A percentile compares a stretch with the other conserved stretches of the same genome.
phyloP scores from a whole-genome alignment of 768 basidiomycete species.

The Butyriboletus loyo region DNA sequence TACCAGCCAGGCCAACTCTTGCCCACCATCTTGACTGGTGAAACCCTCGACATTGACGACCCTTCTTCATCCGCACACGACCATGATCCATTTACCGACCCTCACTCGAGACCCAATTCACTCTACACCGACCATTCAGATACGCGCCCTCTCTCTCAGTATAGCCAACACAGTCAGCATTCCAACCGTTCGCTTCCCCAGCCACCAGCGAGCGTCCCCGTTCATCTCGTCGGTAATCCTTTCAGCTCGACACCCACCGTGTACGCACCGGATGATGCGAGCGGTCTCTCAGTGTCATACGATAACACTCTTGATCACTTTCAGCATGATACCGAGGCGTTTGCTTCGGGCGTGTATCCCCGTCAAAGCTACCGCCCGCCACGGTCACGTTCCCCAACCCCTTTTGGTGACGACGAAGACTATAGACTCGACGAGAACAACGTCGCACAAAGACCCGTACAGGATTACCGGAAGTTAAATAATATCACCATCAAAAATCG shows the following conservation, averaged over 20 bases:
- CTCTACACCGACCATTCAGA: slow-evolving; percentile 27
- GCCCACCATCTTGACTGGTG: slow-evolving; percentile 61
- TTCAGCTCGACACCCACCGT: slow-evolving; percentile 19
- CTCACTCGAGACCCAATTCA: slow-evolving; percentile 28
- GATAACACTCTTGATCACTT: slow-evolving; percentile 51
- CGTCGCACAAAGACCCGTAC: no score
- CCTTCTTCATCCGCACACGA: slow-evolving; percentile 28
- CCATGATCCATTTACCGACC: slow-evolving; percentile 29
- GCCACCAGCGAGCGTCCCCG: slow-evolving; percentile 12
- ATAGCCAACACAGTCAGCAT: slow-evolving; percentile 37
- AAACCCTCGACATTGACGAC: slow-evolving; percentile 54
- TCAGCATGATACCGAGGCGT: slow-evolving; percentile 63
- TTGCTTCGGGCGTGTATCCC: slow-evolving; percentile 58
- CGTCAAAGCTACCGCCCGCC: slow-evolving; percentile 48
- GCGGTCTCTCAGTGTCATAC: slow-evolving; percentile 34
- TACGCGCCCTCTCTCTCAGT: slow-evolving; percentile 31
- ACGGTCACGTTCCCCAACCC: slow-evolving; percentile 75
- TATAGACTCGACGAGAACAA: slow-evolving; percentile 57
- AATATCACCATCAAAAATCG: no score
- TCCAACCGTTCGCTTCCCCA: slow-evolving; percentile 30
- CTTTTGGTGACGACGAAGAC: slow-evolving; percentile 70
- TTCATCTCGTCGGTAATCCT: slow-evolving; percentile 21
- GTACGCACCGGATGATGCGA: slow-evolving; percentile 6
- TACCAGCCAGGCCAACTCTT: slow-evolving; percentile 64
- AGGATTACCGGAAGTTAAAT: no score